Conservation (phyloP, 2,329 filamentous ascomycete genomes). For the Colletotrichum cuscutae region DNA sequence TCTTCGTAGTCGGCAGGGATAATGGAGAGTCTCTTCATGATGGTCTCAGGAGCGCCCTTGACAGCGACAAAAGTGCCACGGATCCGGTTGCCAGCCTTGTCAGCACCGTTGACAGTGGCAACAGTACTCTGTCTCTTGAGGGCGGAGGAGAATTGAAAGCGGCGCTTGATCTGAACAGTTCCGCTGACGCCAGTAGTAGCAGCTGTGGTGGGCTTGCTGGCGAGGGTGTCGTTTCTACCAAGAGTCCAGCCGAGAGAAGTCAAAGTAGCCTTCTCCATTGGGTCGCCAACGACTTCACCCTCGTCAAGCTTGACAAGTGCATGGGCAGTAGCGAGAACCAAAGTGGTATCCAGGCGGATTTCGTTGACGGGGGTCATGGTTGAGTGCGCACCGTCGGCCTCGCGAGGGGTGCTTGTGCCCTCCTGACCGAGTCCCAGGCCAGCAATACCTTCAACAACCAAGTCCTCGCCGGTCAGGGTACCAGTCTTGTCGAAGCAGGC, state of each 20-base stretch:
- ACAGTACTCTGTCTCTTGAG: conserved; percentile 97
- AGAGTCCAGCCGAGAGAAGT: conserved; percentile 90
- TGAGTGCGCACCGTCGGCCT: conserved; percentile 85
- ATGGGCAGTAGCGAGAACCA: conserved; percentile 94
- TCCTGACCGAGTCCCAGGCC: conserved; percentile 80
- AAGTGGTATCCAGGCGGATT: conserved; percentile 82
- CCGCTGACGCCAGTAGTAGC: conserved; percentile 67
- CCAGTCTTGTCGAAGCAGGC: conserved; percentile 99
- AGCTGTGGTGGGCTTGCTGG: conserved; percentile 68
- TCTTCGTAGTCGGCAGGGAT: conserved; percentile 93
- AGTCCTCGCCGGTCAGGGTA: conserved; percentile 93
- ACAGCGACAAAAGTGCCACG: conserved; percentile 93
- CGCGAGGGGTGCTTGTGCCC: conserved; percentile 71
- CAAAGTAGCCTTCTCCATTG: conserved; percentile 98
- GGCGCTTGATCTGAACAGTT: conserved; percentile 91
- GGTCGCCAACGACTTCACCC: conserved; percentile 95
- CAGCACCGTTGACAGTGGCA: conserved; percentile 79
- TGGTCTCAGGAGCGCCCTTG: conserved; percentile 97
- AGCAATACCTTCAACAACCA: conserved; percentile 96
- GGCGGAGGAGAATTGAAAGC: conserved; percentile 98
- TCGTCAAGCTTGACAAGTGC: conserved; percentile 96
- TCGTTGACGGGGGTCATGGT: conserved; percentile 77
- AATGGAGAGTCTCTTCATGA: conserved; percentile 88
- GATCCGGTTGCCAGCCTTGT: conserved; percentile 79
- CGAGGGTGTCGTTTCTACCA: conserved; percentile 87